These are phyloP conservation scores for Nakazawaea populi DNA, from an alignment of 805 yeast species.

Conservation along the genomic window DNA sequence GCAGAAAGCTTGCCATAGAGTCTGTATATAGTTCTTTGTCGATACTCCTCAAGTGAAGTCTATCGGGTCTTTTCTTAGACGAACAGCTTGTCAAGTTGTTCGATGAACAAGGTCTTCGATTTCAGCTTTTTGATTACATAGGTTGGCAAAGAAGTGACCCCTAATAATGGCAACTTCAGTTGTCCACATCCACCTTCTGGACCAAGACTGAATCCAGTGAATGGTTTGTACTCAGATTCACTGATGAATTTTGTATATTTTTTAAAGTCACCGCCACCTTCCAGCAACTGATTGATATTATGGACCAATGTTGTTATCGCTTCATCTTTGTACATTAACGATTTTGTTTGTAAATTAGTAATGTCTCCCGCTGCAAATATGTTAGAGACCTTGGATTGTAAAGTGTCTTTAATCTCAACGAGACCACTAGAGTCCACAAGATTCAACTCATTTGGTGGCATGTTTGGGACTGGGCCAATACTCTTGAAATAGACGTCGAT, in stretches of 20 bases:
- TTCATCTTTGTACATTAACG: constrained; percentile 12
- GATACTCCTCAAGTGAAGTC: too few species aligned
- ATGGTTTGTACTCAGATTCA: neutral
- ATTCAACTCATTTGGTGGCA: constrained; percentile 15
- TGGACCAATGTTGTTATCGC: constrained; percentile 13
- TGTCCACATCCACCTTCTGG: constrained; percentile 22
- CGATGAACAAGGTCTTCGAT: constrained; percentile 15
- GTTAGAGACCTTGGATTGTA: constrained; percentile 9
- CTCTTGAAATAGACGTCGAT: constrained; percentile 17
- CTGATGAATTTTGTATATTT: constrained; percentile 1
- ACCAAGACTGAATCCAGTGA: constrained; percentile 18
- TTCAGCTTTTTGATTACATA: constrained; percentile 15
- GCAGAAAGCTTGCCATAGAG: too few species aligned
- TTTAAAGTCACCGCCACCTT: neutral
- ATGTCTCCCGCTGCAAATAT: constrained; percentile 30
- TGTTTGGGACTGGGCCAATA: constrained; percentile 17
- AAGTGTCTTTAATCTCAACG: constrained; percentile 6
- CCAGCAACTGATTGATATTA: constrained; percentile 13
- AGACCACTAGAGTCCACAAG: constrained; percentile 14
- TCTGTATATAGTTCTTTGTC: neutral
- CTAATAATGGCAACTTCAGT: constrained; percentile 16
- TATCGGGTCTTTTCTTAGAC: neutral
- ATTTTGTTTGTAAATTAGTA: constrained; percentile 18
- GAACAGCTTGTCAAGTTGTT: neutral
- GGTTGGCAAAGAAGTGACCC: constrained; percentile 16